phyloP scores from a whole-genome alignment of 2,329 filamentous ascomycete species.

The Fusarium domesticum region DNA sequence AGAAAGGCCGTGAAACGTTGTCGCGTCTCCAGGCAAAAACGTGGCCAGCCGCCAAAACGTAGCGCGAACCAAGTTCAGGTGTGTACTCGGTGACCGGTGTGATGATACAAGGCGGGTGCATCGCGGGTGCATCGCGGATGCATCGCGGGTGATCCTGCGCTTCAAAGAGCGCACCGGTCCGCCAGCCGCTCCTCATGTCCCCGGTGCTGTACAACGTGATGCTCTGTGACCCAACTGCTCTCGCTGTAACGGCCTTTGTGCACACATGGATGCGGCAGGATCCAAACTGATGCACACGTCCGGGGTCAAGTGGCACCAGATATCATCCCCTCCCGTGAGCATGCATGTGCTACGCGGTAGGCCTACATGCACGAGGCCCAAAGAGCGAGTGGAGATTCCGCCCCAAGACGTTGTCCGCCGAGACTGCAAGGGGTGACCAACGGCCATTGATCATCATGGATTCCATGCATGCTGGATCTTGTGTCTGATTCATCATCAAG shows the following conservation, averaged over 20 bases:
- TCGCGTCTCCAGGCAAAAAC: neutral
- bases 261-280: neutral
- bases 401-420: slow-evolving; percentile 19
- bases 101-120: neutral
- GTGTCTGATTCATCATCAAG: neutral
- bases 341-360: slow-evolving; percentile 25
- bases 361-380: slow-evolving; percentile 22
- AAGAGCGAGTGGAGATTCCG: slow-evolving; percentile 22
- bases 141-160: slow-evolving; percentile 35
- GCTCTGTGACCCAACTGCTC: too few relatives aligned
- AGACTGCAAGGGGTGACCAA: slow-evolving; percentile 20
- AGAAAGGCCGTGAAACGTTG: too few relatives aligned
- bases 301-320: neutral
- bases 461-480: neutral
- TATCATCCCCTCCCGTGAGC: slow-evolving; percentile 17
- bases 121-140: slow-evolving; percentile 25
- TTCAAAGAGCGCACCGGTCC: slow-evolving; percentile 38
- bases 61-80: slow-evolving; percentile 13
- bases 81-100: slow-evolving; percentile 18
- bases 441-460: neutral
- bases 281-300: neutral
- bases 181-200: slow-evolving; percentile 22
- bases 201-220: too few relatives aligned
- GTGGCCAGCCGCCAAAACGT: neutral
- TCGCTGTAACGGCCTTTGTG: neutral